Evolutionary conservation across 257 asterid genomes (phyloP), one percentile per base, ranked within the genome.

Genomic region (Solanum sejunctum): DNA sequence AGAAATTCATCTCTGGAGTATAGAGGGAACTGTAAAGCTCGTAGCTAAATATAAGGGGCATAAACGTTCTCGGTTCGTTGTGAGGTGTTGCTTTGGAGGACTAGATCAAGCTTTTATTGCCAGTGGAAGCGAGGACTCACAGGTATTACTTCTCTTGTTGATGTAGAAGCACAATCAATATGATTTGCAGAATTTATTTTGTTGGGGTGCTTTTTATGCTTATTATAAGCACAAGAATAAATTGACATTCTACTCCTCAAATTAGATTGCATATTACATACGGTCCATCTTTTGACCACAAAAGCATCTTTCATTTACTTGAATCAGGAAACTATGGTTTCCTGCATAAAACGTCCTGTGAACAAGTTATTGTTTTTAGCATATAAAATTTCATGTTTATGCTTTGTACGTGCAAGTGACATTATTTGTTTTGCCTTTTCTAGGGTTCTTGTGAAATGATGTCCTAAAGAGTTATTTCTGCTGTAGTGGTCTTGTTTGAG

Each of bases 121-220:
- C 71, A 95, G 99, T 72, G 99, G 99, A 72, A 96, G 99, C 8
- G 99, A 96, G 89, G 97, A 96, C 89, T 95, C 99, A 56, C 96
- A 89, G 98, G 99, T 96, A 89, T 60, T 45, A 20, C 21, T 66
- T 71, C 83, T 66, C 75, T 51, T 78, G 66, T 32, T 56, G 47
- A 84, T 90, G 57, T 75, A 54, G 23, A 36, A 45, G 69, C 36
- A 81, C 47, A 77, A 28, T 51, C 47, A 9, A 10, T 52, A 15
- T 77, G 39, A 70, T 32, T 52, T 77, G 26, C 82, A 51, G 61
- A 45, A 8, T 28, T 16, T 20, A 2, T 16, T 26, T 51, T 51
- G 21, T 75, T 49, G 43, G 61, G 13, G 43, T 51, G 20, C 58
- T 32, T 47, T 12, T 71, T 7, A 49, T 77, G 63, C 45, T 15